Conservation (phyloP, 2,329 filamentous ascomycete genomes). For the Diaporthe caulivora region DNA sequence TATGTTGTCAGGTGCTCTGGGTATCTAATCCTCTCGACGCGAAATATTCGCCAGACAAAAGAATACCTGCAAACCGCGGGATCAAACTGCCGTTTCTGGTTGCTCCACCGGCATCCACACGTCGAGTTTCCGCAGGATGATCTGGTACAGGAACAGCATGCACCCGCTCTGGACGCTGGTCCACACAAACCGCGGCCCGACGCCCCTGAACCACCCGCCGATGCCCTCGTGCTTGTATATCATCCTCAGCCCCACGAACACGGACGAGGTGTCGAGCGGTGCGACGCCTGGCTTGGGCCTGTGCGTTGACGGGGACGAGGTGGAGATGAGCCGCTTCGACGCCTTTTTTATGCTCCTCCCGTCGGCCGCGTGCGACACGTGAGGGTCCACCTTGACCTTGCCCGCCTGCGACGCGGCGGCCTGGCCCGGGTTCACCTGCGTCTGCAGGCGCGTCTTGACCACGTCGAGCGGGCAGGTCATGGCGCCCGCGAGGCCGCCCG, state of each 20-base stretch:
- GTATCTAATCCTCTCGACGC: constrained; percentile 36
- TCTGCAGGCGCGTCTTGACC: constrained; percentile 96
- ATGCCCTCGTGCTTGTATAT: constrained; percentile 94
- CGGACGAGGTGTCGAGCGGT: constrained; percentile 88
- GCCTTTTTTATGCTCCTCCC: constrained; percentile 52
- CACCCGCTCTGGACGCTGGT: constrained; percentile 97
- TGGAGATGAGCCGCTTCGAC: constrained; percentile 84
- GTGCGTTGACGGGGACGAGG: constrained; percentile 88
- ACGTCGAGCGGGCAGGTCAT: constrained; percentile 97
- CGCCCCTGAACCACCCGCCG: constrained; percentile 91
- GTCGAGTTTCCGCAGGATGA: constrained; percentile 83
- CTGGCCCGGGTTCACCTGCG: constrained; percentile 73
- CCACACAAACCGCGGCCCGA: constrained; percentile 94
- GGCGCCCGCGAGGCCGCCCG: constrained; percentile 92
- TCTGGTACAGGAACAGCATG: constrained; percentile 97
- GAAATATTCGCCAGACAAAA: constrained; percentile 8
- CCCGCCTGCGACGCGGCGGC: constrained; percentile 43
- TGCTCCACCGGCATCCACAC: constrained; percentile 51
- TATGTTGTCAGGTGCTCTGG: constrained; percentile 30
- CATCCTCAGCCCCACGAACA: constrained; percentile 83
- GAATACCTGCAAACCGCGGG: constrained; percentile 1
- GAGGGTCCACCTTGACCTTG: constrained; percentile 34
- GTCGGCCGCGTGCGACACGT: constrained; percentile 43
- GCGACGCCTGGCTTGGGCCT: constrained; percentile 83
- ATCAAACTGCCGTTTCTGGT: constrained; percentile 29